Percentiles rank a stretch among this genome's conserved stretches.
phyloP scores from a whole-genome alignment of 129 eudicot species.

The Logfia minima region DNA sequence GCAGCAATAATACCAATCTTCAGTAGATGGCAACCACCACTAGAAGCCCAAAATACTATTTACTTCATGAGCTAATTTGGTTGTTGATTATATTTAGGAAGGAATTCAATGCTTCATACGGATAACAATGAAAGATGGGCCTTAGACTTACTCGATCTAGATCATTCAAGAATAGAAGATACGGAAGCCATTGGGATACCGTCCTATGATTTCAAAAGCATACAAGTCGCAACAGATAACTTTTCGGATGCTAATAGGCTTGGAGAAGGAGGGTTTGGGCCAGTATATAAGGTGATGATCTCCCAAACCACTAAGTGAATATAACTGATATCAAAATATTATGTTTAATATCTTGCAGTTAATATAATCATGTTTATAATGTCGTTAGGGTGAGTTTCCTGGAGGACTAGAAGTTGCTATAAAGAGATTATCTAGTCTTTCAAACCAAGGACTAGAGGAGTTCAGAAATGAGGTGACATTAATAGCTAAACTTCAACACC shows the following conservation, averaged over 20 bases:
- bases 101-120: slow-evolving; percentile 1
- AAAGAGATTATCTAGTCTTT: slow-evolving; percentile 47
- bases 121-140: slow-evolving; percentile 17
- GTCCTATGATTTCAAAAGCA: slow-evolving; percentile 32
- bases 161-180: slow-evolving; percentile 31
- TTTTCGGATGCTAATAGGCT: slow-evolving; percentile 44
- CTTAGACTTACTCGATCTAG: slow-evolving; percentile 24
- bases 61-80: neutral
- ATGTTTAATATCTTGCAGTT: neutral
- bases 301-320: neutral
- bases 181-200: slow-evolving; percentile 41
- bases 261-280: slow-evolving; percentile 59
- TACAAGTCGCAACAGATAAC: slow-evolving; percentile 42
- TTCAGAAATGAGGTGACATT: slow-evolving; percentile 45
- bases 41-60: neutral
- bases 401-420: slow-evolving; percentile 42
- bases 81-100: slow-evolving; percentile 6
- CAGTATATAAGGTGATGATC: slow-evolving; percentile 45
- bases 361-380: neutral
- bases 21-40: neutral
- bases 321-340: neutral
- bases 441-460: slow-evolving; percentile 44
- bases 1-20: too few species aligned
- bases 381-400: slow-evolving; percentile 39
- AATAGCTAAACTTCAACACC: slow-evolving; percentile 56